phyloP scores from a whole-genome alignment of 2,329 filamentous ascomycete species.

The Rhynchosporium graminicola region DNA sequence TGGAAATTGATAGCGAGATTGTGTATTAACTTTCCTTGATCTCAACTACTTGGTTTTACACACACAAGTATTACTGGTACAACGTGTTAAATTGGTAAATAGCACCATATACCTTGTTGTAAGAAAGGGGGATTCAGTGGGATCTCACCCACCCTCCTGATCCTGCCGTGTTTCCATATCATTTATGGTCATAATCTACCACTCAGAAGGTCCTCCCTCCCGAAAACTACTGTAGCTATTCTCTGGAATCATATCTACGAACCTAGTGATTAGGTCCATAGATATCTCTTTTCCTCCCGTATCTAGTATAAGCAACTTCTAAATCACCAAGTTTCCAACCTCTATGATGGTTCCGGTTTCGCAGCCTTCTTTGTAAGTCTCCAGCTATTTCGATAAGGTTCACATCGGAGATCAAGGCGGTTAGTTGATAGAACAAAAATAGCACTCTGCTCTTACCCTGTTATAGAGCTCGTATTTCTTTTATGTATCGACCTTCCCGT shows the following conservation, averaged over 20 bases:
- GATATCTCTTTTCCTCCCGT: neutral
- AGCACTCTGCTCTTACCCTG: conserved; percentile 19
- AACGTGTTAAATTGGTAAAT: no score
- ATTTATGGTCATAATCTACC: neutral
- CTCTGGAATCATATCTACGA: neutral
- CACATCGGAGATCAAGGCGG: neutral
- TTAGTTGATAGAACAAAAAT: neutral
- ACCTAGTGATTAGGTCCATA: neutral
- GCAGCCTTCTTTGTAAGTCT: neutral
- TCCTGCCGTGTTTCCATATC: neutral
- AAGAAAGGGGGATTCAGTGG: neutral
- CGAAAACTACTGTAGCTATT: neutral
- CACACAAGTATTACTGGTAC: no score
- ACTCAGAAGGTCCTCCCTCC: neutral
- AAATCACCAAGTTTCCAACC: neutral
- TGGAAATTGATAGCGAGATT: no score
- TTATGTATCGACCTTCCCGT: conserved; percentile 22
- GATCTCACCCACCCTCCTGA: neutral
- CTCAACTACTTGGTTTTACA: no score
- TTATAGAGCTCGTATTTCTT: conserved; percentile 23
- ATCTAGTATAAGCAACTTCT: neutral
- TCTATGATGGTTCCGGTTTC: neutral
- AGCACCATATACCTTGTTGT: no score
- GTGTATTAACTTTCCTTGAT: no score
- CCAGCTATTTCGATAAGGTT: neutral